A percentile compares a stretch with the other conserved stretches of the same genome.
These are phyloP conservation scores for Flaveria bidentis DNA, from an alignment of 129 eudicot species.

Conservation along the genomic window DNA sequence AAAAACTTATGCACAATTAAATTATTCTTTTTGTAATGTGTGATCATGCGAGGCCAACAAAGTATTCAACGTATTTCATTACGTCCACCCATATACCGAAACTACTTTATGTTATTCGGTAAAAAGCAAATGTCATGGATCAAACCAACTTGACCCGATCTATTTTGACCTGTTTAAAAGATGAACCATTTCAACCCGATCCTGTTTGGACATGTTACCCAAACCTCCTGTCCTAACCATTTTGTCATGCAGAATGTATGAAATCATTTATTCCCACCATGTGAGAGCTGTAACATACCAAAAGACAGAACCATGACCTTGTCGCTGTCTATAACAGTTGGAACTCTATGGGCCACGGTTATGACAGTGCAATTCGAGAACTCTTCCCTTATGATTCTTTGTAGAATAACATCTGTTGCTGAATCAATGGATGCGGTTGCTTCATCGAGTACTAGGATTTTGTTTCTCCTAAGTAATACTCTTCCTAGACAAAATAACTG, in stretches of 20 bases:
- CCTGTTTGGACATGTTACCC: not conserved
- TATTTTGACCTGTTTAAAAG: not conserved
- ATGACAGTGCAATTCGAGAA: slow-evolving; percentile 62
- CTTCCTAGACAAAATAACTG: slow-evolving; percentile 81
- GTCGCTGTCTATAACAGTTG: slow-evolving; percentile 80
- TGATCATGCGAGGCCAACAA: not conserved
- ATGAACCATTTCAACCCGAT: not conserved
- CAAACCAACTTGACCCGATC: not conserved
- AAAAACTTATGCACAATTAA: no score
- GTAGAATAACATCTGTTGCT: slow-evolving; percentile 61
- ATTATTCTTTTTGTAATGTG: not conserved
- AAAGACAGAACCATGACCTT: slow-evolving; percentile 75
- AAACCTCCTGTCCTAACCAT: not conserved
- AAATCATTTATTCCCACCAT: not conserved
- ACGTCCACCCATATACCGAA: not conserved
- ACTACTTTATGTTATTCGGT: no score
- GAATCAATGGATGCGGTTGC: slow-evolving; percentile 96
- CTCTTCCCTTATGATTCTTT: slow-evolving; percentile 65
- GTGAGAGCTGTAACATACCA: slow-evolving; percentile 42
- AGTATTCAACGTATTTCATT: not conserved
- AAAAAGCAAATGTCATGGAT: not conserved
- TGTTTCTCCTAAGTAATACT: slow-evolving; percentile 60
- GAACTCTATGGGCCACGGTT: slow-evolving; percentile 81
- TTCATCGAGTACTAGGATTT: slow-evolving; percentile 73
- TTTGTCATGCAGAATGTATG: not conserved